These are phyloP conservation scores for Cladosporium sp. DNA, from an alignment of 2,329 filamentous ascomycete genomes.

Conservation along the genomic window DNA sequence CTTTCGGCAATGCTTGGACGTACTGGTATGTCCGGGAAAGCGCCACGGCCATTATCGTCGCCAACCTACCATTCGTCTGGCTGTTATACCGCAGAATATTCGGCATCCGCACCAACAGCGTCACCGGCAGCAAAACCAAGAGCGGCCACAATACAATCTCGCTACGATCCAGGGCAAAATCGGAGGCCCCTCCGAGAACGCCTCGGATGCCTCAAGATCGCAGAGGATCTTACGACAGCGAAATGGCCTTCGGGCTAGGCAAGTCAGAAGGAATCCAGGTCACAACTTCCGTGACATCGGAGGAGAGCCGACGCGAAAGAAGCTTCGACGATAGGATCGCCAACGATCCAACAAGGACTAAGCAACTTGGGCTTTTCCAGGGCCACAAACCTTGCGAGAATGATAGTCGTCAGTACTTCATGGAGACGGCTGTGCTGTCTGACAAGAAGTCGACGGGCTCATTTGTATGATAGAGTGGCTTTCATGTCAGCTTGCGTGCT, in stretches of 20 bases:
- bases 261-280: slow-evolving; percentile 1
- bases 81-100: slow-evolving; percentile 50
- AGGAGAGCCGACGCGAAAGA: not conserved
- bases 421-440: not conserved
- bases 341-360: not conserved
- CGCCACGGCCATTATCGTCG: slow-evolving; percentile 60
- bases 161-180: slow-evolving; percentile 6
- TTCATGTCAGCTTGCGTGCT: not conserved
- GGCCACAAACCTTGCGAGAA: not conserved
- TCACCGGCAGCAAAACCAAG: slow-evolving; percentile 2
- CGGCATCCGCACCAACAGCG: slow-evolving; percentile 12
- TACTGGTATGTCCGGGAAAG: slow-evolving; percentile 63
- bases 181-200: not conserved
- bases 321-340: not conserved
- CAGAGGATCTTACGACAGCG: not conserved
- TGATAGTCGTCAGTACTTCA: not conserved
- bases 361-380: not conserved
- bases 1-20: slow-evolving; percentile 57
- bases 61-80: slow-evolving; percentile 63
- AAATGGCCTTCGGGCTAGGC: not conserved
- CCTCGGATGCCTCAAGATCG: not conserved
- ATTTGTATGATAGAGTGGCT: slow-evolving; percentile 4
- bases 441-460: slow-evolving; percentile 1
- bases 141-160: not conserved
- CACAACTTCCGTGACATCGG: not conserved